Base-by-base conservation (phyloP, 352 stramenopile species). In the Phytophthora hibernalis region DNA sequence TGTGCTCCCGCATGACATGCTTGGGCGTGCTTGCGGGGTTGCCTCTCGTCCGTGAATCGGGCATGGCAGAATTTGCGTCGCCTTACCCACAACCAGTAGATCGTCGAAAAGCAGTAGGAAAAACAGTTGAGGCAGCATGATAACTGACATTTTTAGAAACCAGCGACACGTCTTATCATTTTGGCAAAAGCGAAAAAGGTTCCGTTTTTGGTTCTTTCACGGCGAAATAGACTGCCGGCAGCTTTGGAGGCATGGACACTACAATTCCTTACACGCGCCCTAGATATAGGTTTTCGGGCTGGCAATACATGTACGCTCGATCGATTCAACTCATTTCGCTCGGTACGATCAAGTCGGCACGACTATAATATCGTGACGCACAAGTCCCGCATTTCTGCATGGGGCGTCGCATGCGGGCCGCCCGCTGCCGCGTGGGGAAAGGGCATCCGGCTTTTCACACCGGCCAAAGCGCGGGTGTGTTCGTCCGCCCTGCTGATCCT, bases 141-240 rank as follows among this genome's bases (percentile, higher is more conserved):
- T 68, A 68, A 63, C 61, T 68, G 53, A 52, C 28, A 65, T 49
- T 64, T 63, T n/a, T 20, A 69, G 33, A 64, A 55, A 51, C 51
- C 43, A 53, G 44, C 54, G 44, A 64, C 53, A 69, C 8, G 60
- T 38, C 26, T 9, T n/a, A 58, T 68, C 61, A 52, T 63, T 68
- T 68, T 63, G 26, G 24, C 50, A 28, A 28, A 42, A 61, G 43
- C 52, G 42, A 68, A 48, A 52, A 62, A 24, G 42, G 60, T 33
- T 44, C 51, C 43, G 35, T n/a, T 31, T 31, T 33, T 33, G 28
- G 8, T 33, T 33, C 28, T 11, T 33, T 55, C 20, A 22, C 12
- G 16, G 12, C 20, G 38, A 65, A 60, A 53, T 59, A 52, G 52
- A 66, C 59, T 54, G 13, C 15, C 12, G 18, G 8, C 18, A 48